These are phyloP conservation scores for Pseudoturritis turrita DNA, from an alignment of 345 rosid species.

Conservation along the genomic window DNA sequence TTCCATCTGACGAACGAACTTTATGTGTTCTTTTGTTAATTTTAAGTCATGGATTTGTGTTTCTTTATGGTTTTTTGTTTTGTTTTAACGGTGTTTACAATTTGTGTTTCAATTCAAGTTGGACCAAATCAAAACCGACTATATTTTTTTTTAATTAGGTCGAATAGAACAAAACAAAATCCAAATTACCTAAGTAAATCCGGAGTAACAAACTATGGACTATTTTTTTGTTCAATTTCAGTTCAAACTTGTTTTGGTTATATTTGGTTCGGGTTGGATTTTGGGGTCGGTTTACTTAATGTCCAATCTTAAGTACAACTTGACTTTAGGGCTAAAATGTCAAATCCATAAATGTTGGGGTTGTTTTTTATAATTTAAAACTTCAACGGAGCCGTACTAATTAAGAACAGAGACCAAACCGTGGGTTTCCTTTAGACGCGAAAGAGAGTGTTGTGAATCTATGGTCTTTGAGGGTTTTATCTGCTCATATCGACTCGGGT, in stretches of 20 bases:
- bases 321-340: background rate
- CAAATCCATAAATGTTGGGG: background rate
- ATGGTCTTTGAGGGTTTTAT: background rate
- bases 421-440: background rate
- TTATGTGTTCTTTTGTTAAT: constrained; percentile 10
- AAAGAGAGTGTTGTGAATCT: background rate
- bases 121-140: background rate
- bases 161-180: background rate
- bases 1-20: constrained; percentile 1
- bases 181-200: background rate
- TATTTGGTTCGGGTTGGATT: too few relatives aligned
- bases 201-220: too few relatives aligned
- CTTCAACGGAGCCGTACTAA: background rate
- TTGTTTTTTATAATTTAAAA: background rate
- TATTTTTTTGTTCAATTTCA: too few relatives aligned
- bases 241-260: too few relatives aligned
- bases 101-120: background rate
- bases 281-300: background rate
- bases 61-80: background rate
- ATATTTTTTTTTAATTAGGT: too few relatives aligned
- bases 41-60: constrained; percentile 1
- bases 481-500: background rate
- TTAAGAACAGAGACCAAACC: background rate
- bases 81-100: background rate
- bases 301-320: too few relatives aligned